Percentiles rank a stretch among this genome's conserved stretches.
These are phyloP conservation scores for Falciphora oryzae DNA, from an alignment of 2,329 filamentous ascomycete species.

Conservation along the genomic window DNA sequence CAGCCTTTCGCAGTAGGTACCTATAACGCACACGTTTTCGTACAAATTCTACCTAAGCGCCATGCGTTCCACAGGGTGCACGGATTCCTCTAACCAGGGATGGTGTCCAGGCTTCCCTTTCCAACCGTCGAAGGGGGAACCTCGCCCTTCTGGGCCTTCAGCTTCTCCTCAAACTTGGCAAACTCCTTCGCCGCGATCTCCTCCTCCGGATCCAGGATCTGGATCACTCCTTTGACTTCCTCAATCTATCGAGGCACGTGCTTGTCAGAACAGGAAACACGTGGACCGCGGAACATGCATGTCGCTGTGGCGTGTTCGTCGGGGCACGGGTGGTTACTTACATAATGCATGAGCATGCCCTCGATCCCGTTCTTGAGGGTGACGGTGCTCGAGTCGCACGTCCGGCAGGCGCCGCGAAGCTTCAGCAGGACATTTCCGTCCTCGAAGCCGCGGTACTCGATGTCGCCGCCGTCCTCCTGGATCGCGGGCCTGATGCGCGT, in stretches of 20 bases:
- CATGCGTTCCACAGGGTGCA: neutral
- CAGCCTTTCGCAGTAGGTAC: neutral
- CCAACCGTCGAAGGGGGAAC: conserved; percentile 31
- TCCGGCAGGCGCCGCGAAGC: conserved; percentile 86
- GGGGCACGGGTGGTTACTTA: conserved; percentile 39
- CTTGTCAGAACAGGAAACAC: neutral
- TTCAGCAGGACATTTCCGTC: conserved; percentile 81
- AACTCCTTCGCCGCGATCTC: conserved; percentile 84
- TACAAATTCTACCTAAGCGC: neutral
- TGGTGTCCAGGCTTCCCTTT: conserved; percentile 33
- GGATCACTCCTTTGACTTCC: conserved; percentile 87
- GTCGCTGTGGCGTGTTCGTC: neutral
- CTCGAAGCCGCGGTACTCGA: conserved; percentile 88
- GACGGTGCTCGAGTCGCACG: conserved; percentile 94
- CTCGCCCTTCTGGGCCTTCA: conserved; percentile 47
- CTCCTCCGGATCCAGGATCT: conserved; percentile 88
- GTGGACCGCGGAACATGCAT: neutral
- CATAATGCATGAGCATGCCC: conserved; percentile 96
- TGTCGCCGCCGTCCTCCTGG: conserved; percentile 95
- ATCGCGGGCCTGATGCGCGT: conserved; percentile 93
- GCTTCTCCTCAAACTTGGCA: conserved; percentile 87
- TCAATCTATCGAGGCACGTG: conserved; percentile 66
- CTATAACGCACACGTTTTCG: neutral
- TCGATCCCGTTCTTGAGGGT: conserved; percentile 98
- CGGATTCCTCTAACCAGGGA: conserved; percentile 23